Evolutionary conservation across 257 asterid genomes (phyloP), one percentile per base, ranked within the genome.

Genomic region (Nemophila menziesii): DNA sequence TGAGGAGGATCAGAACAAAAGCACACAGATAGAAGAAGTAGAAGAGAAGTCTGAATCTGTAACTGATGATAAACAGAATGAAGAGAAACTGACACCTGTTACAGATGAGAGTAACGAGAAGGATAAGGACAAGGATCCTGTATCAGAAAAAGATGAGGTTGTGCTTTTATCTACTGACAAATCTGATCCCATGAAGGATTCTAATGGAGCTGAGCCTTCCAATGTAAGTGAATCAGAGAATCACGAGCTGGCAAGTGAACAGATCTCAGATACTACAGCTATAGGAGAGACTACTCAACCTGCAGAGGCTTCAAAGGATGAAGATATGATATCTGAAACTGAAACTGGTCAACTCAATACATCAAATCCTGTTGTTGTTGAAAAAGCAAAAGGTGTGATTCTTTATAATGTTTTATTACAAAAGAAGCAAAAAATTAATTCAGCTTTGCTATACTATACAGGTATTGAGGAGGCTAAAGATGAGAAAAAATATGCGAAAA

Each of bases 301-400:
- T 34, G 55, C 59, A 18, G 82, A 65, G 55, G 69, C 63, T 58
- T 57, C 47, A 23, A 74, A 75, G 59, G 93, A 74, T 37, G 78
- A 72, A 58, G 74, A 62, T 20, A 61, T 52, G 70, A 34, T 43
- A 49, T 46, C 80, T 26, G 37, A 40, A 39, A 49, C 73, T 20
- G 82, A 67, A 50, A 65, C 69, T 20, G 78, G 48, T 52, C 54
- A 55, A 56, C 48, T 65, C 39, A 45, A 49, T 46, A 47, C 44
- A 51, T 58, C 79, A 39, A 67, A 62, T 55, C 52, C 73, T 49
- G 44, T 39, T 33, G 46, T 58, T 49, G 81, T 65, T 48, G 72
- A 59, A 44, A 69, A 62, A 22, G 51, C 48, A 29, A 46, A 49
- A 71, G 92, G 93, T 87, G 22, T 15, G 46, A 6, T 59, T 24